Evolutionary conservation across 148 eudicot genomes (phyloP).

Genomic region (Limonium bicolor): DNA sequence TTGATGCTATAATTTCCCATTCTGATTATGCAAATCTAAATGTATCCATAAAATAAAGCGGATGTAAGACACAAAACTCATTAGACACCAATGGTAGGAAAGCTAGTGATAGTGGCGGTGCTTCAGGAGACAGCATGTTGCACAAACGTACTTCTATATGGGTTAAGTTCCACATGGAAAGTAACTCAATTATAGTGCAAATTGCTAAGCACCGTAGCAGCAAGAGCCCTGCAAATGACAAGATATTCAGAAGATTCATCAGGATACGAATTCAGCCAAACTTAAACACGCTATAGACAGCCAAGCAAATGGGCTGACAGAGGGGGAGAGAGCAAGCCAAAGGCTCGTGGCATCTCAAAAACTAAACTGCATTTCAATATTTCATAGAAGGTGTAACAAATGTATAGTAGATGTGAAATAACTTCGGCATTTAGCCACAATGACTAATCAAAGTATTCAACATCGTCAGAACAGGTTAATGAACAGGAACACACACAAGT

Average conservation of each 20-base stretch:
- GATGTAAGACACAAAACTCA: conserved; percentile 20
- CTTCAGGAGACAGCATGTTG: conserved; percentile 91
- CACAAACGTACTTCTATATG: conserved; percentile 84
- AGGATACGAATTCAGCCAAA: no score
- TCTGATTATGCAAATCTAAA: background rate
- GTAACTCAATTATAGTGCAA: conserved; percentile 67
- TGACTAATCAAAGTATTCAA: no score
- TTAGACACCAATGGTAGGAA: conserved; percentile 93
- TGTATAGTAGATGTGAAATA: no score
- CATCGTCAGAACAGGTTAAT: no score
- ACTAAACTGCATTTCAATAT: no score
- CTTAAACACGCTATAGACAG: no score
- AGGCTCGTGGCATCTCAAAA: no score
- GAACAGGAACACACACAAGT: no score
- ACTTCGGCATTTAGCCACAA: no score
- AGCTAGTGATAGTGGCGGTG: conserved; percentile 70
- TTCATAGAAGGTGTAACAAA: no score
- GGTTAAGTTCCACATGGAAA: conserved; percentile 97
- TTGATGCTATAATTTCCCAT: background rate
- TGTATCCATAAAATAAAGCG: background rate
- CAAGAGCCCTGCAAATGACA: conserved; percentile 35
- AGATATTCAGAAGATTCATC: conserved; percentile 19
- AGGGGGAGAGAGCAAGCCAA: no score
- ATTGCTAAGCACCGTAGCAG: conserved; percentile 40
- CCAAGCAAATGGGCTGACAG: no score